phyloP scores from a whole-genome alignment of 1,284 basidiomycete genomes.

The Sanghuangporus weigelae region DNA sequence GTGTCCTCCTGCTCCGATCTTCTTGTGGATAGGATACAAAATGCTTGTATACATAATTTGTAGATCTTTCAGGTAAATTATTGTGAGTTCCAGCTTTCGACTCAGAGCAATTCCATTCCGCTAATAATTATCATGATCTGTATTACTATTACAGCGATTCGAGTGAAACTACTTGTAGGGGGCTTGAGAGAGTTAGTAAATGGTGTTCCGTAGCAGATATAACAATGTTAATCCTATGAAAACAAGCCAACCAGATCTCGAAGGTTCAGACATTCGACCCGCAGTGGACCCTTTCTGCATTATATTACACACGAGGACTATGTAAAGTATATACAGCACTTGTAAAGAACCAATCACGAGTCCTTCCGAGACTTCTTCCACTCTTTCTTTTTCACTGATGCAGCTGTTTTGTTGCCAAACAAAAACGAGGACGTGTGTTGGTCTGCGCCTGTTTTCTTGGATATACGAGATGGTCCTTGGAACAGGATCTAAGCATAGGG shows the following conservation, averaged over 20 bases:
- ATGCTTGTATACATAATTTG: slow-evolving; percentile 8
- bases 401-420: slow-evolving; percentile 70
- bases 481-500: slow-evolving; percentile 51
- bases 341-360: not conserved
- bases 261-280: no score
- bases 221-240: no score
- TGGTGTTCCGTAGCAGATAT: no score
- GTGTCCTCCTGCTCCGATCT: slow-evolving; percentile 14
- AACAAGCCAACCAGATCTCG: no score
- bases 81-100: not conserved
- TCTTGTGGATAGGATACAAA: slow-evolving; percentile 18
- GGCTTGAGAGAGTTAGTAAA: no score
- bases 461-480: slow-evolving; percentile 47
- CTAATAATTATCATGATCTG: no score
- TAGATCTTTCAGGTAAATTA: not conserved
- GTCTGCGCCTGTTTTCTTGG: slow-evolving; percentile 72
- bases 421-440: slow-evolving; percentile 74
- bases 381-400: slow-evolving; percentile 62
- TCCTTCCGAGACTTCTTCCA: slow-evolving; percentile 43
- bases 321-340: no score
- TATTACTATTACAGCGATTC: no score
- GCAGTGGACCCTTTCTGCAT: no score
- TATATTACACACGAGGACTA: no score
- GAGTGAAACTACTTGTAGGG: no score
- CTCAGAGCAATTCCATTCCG: no score